Conservation (phyloP, 768 basidiomycete species). For the Naematelia encephala region DNA sequence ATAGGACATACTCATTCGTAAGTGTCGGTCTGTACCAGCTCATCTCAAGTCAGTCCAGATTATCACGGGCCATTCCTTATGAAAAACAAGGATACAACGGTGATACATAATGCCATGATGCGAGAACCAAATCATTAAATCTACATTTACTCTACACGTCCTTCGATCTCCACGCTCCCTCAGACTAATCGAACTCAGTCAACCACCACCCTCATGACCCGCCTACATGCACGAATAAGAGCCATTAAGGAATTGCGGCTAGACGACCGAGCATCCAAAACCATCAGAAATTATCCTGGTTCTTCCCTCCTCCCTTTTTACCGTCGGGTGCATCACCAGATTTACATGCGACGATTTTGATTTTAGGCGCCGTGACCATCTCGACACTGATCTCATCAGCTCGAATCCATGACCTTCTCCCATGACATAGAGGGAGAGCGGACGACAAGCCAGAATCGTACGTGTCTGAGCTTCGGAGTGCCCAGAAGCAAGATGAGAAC, state of each 20-base stretch:
- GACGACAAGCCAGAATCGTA: no score
- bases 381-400: conserved; percentile 28
- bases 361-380: conserved; percentile 59
- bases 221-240: neutral
- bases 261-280: neutral
- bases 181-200: neutral
- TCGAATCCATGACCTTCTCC: no score
- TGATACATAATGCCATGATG: neutral
- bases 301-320: conserved; percentile 58
- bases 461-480: no score
- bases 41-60: no score
- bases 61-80: no score
- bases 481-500: no score
- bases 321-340: conserved; percentile 81
- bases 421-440: no score
- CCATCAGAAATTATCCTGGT: neutral
- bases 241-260: no score
- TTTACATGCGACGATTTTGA: conserved; percentile 99
- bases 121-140: neutral
- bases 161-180: neutral
- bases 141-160: neutral
- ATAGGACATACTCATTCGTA: no score
- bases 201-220: neutral
- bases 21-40: no score
- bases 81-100: neutral